Base-by-base conservation (phyloP, 257 asterid genomes). In the Capsicum pubescens region DNA sequence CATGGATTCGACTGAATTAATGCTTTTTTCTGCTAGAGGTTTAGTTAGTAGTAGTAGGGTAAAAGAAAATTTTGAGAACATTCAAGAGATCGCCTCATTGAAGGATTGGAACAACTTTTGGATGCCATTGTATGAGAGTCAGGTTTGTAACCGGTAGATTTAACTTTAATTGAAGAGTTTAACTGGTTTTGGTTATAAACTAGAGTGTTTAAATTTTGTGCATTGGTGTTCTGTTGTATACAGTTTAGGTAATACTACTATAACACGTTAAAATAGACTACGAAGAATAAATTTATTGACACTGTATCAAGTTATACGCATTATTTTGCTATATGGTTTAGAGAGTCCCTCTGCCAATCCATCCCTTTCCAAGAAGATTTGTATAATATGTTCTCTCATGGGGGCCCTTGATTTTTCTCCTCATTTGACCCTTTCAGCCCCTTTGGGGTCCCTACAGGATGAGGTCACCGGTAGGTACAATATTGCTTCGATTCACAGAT, bases 11-110 rank as follows among this genome's bases (percentile, higher is more conserved):
- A 87, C 93, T 0, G 95, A 93, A 13, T 67, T 90, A 13, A 88
- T 89, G 84, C 91, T 92, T 63, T 91, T 94, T 63, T 93, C 97
- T 6, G 97, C 98, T 46, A 88, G 95, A 92, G 92, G 90, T 74
- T 86, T 93, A 71, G 87, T 89, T 72, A 78, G 35, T 58, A 91
- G 86, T 79, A 46, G 21, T 26, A 72, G 87, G 35, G 86, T 56
- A 55, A 80, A 86, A 2, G 90, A 86, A 81, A 79, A 79, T 76
- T 64, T 86, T 55, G 85, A 48, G 32, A 85, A 84, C 59, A 32
- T 79, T 44, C 84, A 84, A 79, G 91, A 82, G 21, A 89, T 85
- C 81, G 86, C 91, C 55, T 93, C 92, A 52, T 85, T 89, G 92
- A 89, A 87, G 91, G 90, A 74, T 19, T 93, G 94, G 96, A 88